Base-by-base conservation (phyloP, 2,329 filamentous ascomycete genomes). In the Botryotinia convoluta region DNA sequence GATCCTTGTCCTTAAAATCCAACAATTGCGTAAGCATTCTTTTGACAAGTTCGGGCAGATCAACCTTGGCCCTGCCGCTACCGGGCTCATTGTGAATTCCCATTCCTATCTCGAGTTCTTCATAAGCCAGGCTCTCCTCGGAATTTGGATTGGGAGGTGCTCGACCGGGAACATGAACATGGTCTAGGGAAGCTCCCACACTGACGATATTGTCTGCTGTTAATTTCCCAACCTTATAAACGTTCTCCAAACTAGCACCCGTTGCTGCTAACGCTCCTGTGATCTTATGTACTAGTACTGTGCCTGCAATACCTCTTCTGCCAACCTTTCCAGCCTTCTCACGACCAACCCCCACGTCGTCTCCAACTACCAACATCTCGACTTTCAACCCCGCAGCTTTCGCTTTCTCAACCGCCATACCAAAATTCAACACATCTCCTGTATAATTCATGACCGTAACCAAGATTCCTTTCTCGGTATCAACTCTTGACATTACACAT, bases 401-500 rank as follows among this genome's bases (percentile, higher is more conserved):
- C 26, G 94, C 94, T 84, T 97, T 97, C 83, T 98, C 95, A 14
- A 96, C 93, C 0, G 92, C 95, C 88, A 98, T 92, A 72, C 94
- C 95, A 81, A 98, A 98, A 84, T 97, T 97, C 77, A 98, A 87
- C 71, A 97, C 89, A 81, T 95, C 93, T 54, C 93, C 93, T 1
- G 94, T 97, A 83, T 97, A 97, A 82, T 98, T 98, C 93, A 97
- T 97, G 44, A 97, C 93, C 9, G 95, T 91, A n/a, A 97, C 92
- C 59, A 98, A 82, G 1, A 97, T 92, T 37, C 95, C 95, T 75
- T 89, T 88, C 62, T 88, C 86, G 5, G 87, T 87, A 74, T 93
- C 89, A 4, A 97, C 92, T 32, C 93, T 87, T 60, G 90, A 88
- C 79, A 91, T 88, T 71, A 97, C 91, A 74, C 91, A 93, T 77